Base-by-base conservation (phyloP, 805 yeast species). In the Clavispora carvajalis region DNA sequence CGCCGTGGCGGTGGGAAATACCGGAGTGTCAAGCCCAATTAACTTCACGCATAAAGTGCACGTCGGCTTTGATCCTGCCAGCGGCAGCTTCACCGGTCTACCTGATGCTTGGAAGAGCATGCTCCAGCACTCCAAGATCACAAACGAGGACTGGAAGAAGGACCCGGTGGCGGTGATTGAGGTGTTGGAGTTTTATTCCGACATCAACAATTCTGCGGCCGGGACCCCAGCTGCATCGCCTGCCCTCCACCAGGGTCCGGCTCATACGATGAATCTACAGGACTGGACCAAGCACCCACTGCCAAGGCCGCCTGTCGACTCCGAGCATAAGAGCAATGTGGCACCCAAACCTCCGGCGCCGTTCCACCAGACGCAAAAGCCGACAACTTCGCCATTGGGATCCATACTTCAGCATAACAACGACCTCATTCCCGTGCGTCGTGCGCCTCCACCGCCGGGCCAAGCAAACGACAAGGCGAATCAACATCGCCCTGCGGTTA, bases 31-130 rank as follows among this genome's bases (percentile, higher is more conserved):
- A 3, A 82, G 81, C 29, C 99, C 99, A 7, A 86, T 91, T 13
- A 90, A 91, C 60, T 91, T 91, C 61, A 88, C 95, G 9, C 99
- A 95, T 59, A 85, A 82, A 55, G 96, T 90, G 13, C 93, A 85
- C 59, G 91, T 85, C 19, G 90, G 90, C 1, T 85, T 82, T 54
- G 95, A 85, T 58, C 91, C 93, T 4, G 81, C 85, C 22, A 75
- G 73, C 51, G 82, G 82, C 15, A 72, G 70, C 40, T 73, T 76
- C 49, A 73, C 77, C 15, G 79, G 77, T 7, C 66, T 76, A 40
- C 81, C 82, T 1, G 79, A 77, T 18, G 73, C 77, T 33, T 77
- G 82, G 82, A 68, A 74, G 45, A 70, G 65, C 29, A 59, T 77
- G 50, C 65, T 77, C 33, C 77, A 77, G 45, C 78, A 77, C 46